phyloP scores from a whole-genome alignment of 176 grass and related monocot genomes.

The Paspalum notatum region DNA sequence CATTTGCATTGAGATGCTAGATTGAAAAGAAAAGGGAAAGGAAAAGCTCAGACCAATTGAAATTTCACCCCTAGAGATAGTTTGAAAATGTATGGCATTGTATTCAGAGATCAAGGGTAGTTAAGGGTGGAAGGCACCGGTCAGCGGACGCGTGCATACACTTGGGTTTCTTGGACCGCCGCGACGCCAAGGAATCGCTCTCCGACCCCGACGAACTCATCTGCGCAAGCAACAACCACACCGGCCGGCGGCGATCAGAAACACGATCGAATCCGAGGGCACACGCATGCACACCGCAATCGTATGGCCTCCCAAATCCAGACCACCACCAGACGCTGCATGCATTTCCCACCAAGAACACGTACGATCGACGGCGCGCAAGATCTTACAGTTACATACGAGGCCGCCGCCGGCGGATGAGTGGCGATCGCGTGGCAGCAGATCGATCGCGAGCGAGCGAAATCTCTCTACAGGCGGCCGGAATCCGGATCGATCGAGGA shows the following conservation, averaged over 20 bases:
- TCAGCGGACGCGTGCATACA: constrained; percentile 35
- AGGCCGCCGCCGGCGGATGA: neutral
- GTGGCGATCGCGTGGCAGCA: too few relatives aligned
- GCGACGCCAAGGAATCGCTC: constrained; percentile 49
- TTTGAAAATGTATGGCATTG: neutral
- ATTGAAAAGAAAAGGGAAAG: too few relatives aligned
- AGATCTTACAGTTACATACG: neutral
- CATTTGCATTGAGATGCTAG: neutral
- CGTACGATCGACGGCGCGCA: too few relatives aligned
- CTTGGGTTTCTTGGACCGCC: constrained; percentile 76
- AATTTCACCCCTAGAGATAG: neutral
- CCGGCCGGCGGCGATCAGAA: neutral
- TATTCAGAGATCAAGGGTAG: neutral
- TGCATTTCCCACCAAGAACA: neutral
- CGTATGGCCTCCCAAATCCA: neutral
- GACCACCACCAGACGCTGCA: neutral
- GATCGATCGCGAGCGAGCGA: neutral
- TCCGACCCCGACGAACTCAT: constrained; percentile 49
- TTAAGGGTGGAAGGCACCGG: too few relatives aligned
- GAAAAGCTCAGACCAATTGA: too few relatives aligned
- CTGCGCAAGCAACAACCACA: constrained; percentile 6
- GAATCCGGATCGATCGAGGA: neutral
- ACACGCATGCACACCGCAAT: too few relatives aligned
- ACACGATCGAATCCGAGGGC: neutral
- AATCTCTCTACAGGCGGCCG: neutral